Percentiles rank a stretch among this genome's conserved stretches.
These are phyloP conservation scores for Tricladium varicosporioides DNA, from an alignment of 2,329 filamentous ascomycete genomes.

Conservation along the genomic window DNA sequence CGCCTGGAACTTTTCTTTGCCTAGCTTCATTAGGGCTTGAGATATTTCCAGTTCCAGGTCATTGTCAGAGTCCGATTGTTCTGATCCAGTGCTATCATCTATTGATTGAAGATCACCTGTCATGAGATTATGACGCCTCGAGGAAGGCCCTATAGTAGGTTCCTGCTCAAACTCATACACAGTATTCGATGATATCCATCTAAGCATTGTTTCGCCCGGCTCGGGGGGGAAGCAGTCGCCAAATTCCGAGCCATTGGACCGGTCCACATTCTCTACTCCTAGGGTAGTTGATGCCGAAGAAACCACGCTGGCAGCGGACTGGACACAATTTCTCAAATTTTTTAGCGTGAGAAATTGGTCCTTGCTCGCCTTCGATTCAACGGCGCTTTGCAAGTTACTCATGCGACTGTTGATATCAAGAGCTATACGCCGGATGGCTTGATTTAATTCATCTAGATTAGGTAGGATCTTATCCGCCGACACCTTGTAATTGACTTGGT, in stretches of 20 bases:
- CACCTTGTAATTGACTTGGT: constrained; percentile 15
- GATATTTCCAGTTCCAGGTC: constrained; percentile 15
- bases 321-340: constrained; percentile 13
- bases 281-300: constrained; percentile 13
- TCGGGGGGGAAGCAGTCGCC: constrained; percentile 13
- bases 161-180: constrained; percentile 17
- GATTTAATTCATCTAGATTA: constrained; percentile 16
- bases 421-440: constrained; percentile 15
- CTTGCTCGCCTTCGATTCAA: constrained; percentile 7
- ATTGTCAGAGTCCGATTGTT: constrained; percentile 15
- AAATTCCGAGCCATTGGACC: constrained; percentile 10
- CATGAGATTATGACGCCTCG: not conserved
- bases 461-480: constrained; percentile 17
- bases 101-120: not conserved
- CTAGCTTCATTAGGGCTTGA: constrained; percentile 12
- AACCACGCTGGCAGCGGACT: constrained; percentile 14
- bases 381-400: constrained; percentile 4
- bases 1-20: constrained; percentile 12
- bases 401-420: constrained; percentile 13
- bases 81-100: not conserved
- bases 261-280: not conserved
- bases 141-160: not conserved
- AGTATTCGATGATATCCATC: constrained; percentile 17
- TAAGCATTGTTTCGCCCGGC: constrained; percentile 13
- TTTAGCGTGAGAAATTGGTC: constrained; percentile 2